phyloP scores from a whole-genome alignment of 2,329 filamentous ascomycete species.

The Graphiopsis chlorocephala region DNA sequence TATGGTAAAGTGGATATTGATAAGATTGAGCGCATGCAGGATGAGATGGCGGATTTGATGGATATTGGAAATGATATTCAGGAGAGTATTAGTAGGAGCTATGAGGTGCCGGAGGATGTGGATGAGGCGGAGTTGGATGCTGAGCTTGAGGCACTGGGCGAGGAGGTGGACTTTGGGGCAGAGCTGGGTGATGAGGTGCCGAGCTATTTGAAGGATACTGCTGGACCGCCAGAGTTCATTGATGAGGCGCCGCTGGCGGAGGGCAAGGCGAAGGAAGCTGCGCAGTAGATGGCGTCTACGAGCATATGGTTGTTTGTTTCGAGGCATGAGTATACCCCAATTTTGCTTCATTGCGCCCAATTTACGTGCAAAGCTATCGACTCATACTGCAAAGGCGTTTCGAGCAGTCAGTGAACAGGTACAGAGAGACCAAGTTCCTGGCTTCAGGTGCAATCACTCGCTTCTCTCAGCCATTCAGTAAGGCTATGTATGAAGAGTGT shows the following conservation, averaged over 20 bases:
- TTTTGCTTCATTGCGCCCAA: not conserved
- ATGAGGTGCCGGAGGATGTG: conserved; percentile 94
- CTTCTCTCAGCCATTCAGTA: not conserved
- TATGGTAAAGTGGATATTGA: conserved; percentile 97
- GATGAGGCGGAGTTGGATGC: conserved; percentile 96
- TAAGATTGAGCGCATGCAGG: conserved; percentile 95
- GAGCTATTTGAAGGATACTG: conserved; percentile 76
- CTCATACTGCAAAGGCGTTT: not conserved
- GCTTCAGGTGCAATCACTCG: not conserved
- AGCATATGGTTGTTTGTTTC: not conserved
- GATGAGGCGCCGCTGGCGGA: conserved; percentile 70
- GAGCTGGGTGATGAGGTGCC: conserved; percentile 62
- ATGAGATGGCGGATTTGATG: conserved; percentile 98
- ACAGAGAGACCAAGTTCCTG: not conserved
- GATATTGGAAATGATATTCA: conserved; percentile 98
- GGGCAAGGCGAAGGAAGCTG: conserved; percentile 32
- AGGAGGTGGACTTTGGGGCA: conserved; percentile 86
- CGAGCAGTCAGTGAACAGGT: not conserved
- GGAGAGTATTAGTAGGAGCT: conserved; percentile 84
- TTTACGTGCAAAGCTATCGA: not conserved
- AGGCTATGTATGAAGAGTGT: not conserved
- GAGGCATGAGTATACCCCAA: conserved; percentile 6
- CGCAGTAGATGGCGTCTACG: conserved; percentile 19
- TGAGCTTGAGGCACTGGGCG: conserved; percentile 88
- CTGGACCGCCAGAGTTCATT: conserved; percentile 77